A percentile compares a stretch with the other conserved stretches of the same genome.
Conservation (phyloP, 768 basidiomycete species). For the Amanita pallidorosea region DNA sequence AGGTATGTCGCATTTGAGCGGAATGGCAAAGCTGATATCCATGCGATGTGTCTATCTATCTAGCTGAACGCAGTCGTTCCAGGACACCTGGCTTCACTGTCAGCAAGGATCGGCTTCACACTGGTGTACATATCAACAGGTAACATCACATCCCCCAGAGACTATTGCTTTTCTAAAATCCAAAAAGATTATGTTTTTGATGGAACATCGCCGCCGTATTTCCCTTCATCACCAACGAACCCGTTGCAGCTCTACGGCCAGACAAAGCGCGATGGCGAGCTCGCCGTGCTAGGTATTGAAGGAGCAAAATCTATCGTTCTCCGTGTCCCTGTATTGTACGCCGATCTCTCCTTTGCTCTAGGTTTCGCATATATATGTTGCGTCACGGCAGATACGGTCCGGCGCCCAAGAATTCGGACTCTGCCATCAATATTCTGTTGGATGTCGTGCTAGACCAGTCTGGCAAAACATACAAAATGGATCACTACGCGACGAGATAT, state of each 20-base stretch:
- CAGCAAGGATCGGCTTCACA: constrained; percentile 49
- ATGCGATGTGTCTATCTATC: not conserved
- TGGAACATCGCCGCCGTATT: constrained; percentile 86
- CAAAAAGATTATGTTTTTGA: constrained; percentile 90
- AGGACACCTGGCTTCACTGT: constrained; percentile 55
- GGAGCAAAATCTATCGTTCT: constrained; percentile 59
- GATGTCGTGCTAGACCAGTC: constrained; percentile 83
- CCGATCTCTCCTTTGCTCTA: constrained; percentile 4
- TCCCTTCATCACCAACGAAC: constrained; percentile 58
- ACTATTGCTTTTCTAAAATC: not conserved
- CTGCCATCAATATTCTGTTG: constrained; percentile 80
- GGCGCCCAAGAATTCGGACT: constrained; percentile 74
- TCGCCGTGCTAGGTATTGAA: constrained; percentile 52
- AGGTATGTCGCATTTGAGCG: not conserved
- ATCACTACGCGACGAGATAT: constrained; percentile 86
- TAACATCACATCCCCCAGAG: constrained; percentile 9
- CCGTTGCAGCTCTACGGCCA: constrained; percentile 85
- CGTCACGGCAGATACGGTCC: constrained; percentile 67
- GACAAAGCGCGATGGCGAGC: constrained; percentile 83
- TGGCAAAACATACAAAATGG: constrained; percentile 89
- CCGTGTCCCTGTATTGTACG: constrained; percentile 83
- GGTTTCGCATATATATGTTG: constrained; percentile 2
- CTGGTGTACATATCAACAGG: constrained; percentile 92
- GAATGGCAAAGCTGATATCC: not conserved
- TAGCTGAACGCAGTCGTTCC: constrained; percentile 81